Percentiles rank a stretch among this genome's conserved stretches.
These are phyloP conservation scores for Blastobotrys terrestris DNA, from an alignment of 805 yeast genomes.

Conservation along the genomic window DNA sequence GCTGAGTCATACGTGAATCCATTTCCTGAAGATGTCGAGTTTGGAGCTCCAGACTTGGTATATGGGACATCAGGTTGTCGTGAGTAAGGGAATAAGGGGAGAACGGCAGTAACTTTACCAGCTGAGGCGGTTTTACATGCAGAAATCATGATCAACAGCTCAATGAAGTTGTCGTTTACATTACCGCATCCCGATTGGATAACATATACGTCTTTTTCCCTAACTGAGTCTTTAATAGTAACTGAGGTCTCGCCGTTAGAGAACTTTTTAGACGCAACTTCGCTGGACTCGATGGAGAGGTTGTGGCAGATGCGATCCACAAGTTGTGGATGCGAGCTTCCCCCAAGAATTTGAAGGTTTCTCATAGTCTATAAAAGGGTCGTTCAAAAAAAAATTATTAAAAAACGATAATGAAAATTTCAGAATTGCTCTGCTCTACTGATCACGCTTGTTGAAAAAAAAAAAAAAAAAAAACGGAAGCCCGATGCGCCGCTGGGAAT, in stretches of 20 bases:
- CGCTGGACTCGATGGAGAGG: conserved; percentile 67
- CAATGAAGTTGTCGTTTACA: conserved; percentile 82
- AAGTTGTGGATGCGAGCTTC: conserved; percentile 79
- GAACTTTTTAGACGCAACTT: conserved; percentile 47
- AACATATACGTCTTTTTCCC: conserved; percentile 94
- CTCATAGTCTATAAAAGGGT: conserved; percentile 44
- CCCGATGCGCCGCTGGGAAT: not conserved
- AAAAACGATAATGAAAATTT: not conserved
- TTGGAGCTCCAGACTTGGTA: conserved; percentile 69
- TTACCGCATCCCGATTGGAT: conserved; percentile 83
- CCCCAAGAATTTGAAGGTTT: conserved; percentile 83
- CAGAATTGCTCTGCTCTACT: not conserved
- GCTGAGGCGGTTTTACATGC: conserved; percentile 93
- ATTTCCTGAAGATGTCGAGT: conserved; percentile 27
- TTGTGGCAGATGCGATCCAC: conserved; percentile 70
- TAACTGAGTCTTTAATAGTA: conserved; percentile 76
- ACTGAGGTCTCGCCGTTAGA: conserved; percentile 95
- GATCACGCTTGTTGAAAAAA: not conserved
- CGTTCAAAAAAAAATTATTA: not conserved
- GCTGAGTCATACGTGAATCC: conserved; percentile 44
- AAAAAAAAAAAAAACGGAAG: not conserved
- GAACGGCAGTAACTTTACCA: conserved; percentile 77
- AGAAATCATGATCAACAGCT: conserved; percentile 74
- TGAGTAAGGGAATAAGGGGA: conserved; percentile 92
- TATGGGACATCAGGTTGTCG: conserved; percentile 94